Percentiles rank a stretch among this genome's conserved stretches.
Conservation (phyloP, 2,329 filamentous ascomycete species). For the Colletotrichum zoysiae region DNA sequence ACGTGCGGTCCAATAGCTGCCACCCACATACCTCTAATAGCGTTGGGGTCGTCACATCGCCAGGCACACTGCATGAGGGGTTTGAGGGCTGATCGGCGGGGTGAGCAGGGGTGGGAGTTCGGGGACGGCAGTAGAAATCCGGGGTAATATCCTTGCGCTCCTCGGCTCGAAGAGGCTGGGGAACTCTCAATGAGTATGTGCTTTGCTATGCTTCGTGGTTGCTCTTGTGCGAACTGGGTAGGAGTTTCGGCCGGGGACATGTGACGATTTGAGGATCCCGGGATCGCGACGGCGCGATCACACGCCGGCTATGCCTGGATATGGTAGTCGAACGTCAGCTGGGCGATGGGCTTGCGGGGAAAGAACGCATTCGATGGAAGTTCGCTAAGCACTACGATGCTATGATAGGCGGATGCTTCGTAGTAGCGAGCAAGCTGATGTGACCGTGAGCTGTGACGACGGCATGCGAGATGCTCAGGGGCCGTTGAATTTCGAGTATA, state of each 20-base stretch:
- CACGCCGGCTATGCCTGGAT: constrained; percentile 11
- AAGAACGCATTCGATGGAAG: constrained; percentile 20
- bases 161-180: constrained; percentile 24
- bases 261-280: constrained; percentile 13
- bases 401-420: constrained; percentile 9
- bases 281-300: constrained; percentile 19
- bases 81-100: constrained; percentile 22
- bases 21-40: constrained; percentile 2
- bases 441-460: not conserved
- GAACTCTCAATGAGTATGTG: constrained; percentile 19
- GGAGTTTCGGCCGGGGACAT: constrained; percentile 21
- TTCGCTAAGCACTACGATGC: not conserved
- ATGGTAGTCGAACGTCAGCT: not conserved
- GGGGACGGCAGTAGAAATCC: constrained; percentile 4
- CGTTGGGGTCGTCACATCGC: constrained; percentile 16
- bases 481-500: constrained; percentile 5
- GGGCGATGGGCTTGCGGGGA: constrained; percentile 13
- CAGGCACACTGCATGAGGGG: constrained; percentile 33
- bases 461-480: not conserved
- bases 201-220: not conserved
- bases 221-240: not conserved
- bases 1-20: constrained; percentile 14
- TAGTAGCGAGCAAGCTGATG: not conserved
- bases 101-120: not conserved
- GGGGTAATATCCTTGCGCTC: constrained; percentile 30